Conservation (phyloP, 345 rosid species). For the Gossypium rotundifolium region DNA sequence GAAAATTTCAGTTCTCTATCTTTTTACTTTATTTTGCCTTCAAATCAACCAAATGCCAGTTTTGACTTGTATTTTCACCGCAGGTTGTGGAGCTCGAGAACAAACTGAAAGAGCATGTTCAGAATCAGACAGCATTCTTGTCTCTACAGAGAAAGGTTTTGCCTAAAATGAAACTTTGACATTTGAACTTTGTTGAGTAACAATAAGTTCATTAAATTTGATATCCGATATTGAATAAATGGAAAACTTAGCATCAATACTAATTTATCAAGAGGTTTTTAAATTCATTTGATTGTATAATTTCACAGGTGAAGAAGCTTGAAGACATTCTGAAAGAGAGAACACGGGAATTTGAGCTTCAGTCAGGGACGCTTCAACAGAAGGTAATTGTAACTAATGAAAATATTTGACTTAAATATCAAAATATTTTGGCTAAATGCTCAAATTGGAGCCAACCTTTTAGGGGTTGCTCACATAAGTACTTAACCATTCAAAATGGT, state of each 20-base stretch:
- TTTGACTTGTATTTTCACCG: background rate
- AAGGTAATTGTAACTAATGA: constrained; percentile 22
- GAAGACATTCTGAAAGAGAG: constrained; percentile 29
- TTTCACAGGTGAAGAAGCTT: constrained; percentile 27
- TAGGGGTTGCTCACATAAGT: too few species aligned
- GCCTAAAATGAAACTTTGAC: background rate
- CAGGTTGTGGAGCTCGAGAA: constrained; percentile 31
- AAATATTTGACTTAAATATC: background rate
- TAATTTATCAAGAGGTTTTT: background rate
- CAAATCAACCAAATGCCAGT: background rate
- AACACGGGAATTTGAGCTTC: constrained; percentile 22
- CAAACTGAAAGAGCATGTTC: constrained; percentile 19
- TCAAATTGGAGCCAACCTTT: too few species aligned
- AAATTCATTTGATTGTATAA: background rate
- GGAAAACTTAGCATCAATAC: background rate
- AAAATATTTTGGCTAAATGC: too few species aligned
- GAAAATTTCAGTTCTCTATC: background rate
- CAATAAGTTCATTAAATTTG: background rate
- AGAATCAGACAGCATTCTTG: constrained; percentile 12
- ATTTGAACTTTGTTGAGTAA: background rate
- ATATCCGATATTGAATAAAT: background rate
- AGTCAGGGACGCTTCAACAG: constrained; percentile 24
- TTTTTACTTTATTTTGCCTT: background rate
- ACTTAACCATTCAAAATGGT: too few species aligned
- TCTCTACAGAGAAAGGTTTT: constrained; percentile 28